Percentiles rank a stretch among this genome's conserved stretches.
Evolutionary conservation across 2,329 filamentous ascomycete species (phyloP).

Genomic region (Colletotrichum zoysiae): DNA sequence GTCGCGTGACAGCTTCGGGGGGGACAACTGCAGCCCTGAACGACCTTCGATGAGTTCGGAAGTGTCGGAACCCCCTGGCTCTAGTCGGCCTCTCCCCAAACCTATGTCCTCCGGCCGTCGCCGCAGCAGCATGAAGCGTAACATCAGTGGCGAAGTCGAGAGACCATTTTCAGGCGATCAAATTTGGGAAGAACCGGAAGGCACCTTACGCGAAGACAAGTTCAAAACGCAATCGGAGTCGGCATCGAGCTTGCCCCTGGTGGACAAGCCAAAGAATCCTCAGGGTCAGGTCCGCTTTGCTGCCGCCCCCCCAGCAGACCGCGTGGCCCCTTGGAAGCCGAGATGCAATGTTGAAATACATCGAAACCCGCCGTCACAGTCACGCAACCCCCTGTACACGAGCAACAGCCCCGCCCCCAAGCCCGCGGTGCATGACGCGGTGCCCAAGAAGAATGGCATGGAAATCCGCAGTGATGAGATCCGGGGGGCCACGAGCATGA

Average conservation of each 20-base stretch:
- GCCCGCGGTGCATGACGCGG: slow-evolving; percentile 54
- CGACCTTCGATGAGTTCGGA: slow-evolving; percentile 45
- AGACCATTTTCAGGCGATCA: slow-evolving; percentile 80
- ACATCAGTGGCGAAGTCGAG: slow-evolving; percentile 76
- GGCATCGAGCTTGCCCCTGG: slow-evolving; percentile 21
- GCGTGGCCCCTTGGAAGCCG: slow-evolving; percentile 52
- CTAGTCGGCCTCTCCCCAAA: slow-evolving; percentile 11
- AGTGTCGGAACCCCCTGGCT: slow-evolving; percentile 6
- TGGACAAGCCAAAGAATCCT: slow-evolving; percentile 71
- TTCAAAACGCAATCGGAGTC: slow-evolving; percentile 31
- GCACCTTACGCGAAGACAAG: slow-evolving; percentile 48
- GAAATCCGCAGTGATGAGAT: slow-evolving; percentile 92
- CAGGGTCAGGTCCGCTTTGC: slow-evolving; percentile 67
- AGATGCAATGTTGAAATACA: slow-evolving; percentile 75
- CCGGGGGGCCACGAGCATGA: slow-evolving; percentile 89
- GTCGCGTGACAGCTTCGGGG: slow-evolving; percentile 30
- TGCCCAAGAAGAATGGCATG: slow-evolving; percentile 79
- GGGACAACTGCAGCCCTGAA: slow-evolving; percentile 14
- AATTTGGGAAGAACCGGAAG: slow-evolving; percentile 90
- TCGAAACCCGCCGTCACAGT: slow-evolving; percentile 85
- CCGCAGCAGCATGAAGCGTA: slow-evolving; percentile 76
- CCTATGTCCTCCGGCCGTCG: slow-evolving; percentile 56
- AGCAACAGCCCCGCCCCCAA: slow-evolving; percentile 66
- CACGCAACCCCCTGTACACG: slow-evolving; percentile 83
- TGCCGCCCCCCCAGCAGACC: slow-evolving; percentile 56